phyloP scores from a whole-genome alignment of 1,284 basidiomycete genomes.

The Ganoderma lingzhi region DNA sequence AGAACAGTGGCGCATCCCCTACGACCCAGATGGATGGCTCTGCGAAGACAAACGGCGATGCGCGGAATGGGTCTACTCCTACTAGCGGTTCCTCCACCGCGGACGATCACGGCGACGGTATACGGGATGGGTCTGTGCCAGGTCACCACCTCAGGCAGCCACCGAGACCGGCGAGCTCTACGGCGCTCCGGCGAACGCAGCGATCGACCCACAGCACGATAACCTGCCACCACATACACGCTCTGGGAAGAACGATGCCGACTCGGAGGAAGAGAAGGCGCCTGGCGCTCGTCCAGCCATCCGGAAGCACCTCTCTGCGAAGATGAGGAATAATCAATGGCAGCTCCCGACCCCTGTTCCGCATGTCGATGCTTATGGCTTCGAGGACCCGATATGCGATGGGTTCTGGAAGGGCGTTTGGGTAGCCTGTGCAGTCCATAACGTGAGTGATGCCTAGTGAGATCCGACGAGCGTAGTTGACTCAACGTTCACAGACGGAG shows the following conservation, averaged over 20 bases:
- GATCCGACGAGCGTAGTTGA: conserved; percentile 22
- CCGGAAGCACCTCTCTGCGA: conserved; percentile 64
- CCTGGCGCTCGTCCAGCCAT: conserved; percentile 58
- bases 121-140: conserved; percentile 30
- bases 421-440: conserved; percentile 85
- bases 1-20: neutral
- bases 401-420: conserved; percentile 91
- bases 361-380: conserved; percentile 76
- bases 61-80: neutral
- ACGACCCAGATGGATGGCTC: neutral
- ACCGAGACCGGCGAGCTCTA: conserved; percentile 52
- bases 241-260: conserved; percentile 53
- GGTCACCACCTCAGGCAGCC: conserved; percentile 45
- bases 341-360: conserved; percentile 74
- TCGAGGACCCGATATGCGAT: conserved; percentile 89
- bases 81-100: neutral
- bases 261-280: conserved; percentile 60
- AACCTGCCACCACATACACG: conserved; percentile 54
- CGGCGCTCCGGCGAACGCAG: conserved; percentile 65
- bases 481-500: conserved; percentile 70
- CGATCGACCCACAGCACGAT: conserved; percentile 50
- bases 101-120: conserved; percentile 13
- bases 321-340: conserved; percentile 63
- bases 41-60: conserved; percentile 19
- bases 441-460: conserved; percentile 59